These are phyloP conservation scores for Helminthosporium solani DNA, from an alignment of 2,329 filamentous ascomycete species.

Conservation along the genomic window DNA sequence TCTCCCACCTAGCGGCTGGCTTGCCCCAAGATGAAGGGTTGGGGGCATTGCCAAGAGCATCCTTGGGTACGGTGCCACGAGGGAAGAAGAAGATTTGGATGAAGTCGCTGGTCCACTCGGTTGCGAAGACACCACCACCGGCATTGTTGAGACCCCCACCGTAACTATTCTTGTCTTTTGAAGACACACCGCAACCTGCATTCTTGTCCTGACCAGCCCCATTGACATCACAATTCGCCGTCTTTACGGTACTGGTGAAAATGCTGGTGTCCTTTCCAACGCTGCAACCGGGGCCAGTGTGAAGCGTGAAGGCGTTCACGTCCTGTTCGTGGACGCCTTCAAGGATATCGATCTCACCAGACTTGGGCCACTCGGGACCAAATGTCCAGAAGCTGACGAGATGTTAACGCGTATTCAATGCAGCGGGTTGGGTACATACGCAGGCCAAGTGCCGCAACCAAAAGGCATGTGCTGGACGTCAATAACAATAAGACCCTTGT, in stretches of 20 bases:
- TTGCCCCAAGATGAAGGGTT: conserved; percentile 68
- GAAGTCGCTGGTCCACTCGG: conserved; percentile 64
- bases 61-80: conserved; percentile 63
- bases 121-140: conserved; percentile 50
- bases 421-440: conserved; percentile 25
- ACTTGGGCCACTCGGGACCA: conserved; percentile 33
- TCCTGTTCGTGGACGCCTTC: conserved; percentile 49
- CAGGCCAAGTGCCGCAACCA: conserved; percentile 55
- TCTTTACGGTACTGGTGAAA: conserved; percentile 53
- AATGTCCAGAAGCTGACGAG: conserved; percentile 33
- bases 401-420: conserved; percentile 8
- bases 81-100: conserved; percentile 85
- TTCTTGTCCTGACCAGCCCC: conserved; percentile 43
- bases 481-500: conserved; percentile 50
- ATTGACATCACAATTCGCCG: conserved; percentile 52
- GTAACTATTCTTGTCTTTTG: conserved; percentile 45
- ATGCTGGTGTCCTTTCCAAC: conserved; percentile 41
- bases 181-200: conserved; percentile 47
- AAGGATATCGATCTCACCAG: conserved; percentile 53
- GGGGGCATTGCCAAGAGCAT: conserved; percentile 62
- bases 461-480: conserved; percentile 56
- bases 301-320: conserved; percentile 50
- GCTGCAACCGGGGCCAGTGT: conserved; percentile 48
- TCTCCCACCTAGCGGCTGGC: conserved; percentile 66
- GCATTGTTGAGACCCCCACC: conserved; percentile 56